Evolutionary conservation across 257 asterid species (phyloP).

Genomic region (Jasminum sambac): DNA sequence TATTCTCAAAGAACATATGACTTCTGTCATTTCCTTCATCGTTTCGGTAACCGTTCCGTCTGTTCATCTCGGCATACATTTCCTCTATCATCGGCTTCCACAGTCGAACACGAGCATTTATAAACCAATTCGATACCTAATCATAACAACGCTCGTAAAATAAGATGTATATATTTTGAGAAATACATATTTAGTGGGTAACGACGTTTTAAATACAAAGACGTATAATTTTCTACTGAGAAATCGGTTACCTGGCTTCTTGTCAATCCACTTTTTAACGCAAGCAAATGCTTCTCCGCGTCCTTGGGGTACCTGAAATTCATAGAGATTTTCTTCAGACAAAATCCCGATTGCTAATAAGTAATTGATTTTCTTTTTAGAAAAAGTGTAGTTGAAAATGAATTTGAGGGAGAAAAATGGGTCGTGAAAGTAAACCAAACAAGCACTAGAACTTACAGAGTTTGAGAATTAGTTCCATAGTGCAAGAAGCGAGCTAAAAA

Average conservation of each 20-base stretch:
- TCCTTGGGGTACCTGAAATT: conserved; percentile 82
- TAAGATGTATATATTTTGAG: not conserved
- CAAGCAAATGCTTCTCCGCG: conserved; percentile 89
- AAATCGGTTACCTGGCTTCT: conserved; percentile 67
- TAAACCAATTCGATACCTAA: conserved; percentile 91
- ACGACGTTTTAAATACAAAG: not conserved
- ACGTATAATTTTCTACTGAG: not conserved
- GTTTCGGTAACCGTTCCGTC: conserved; percentile 40
- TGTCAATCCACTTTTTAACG: conserved; percentile 80
- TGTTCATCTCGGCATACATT: conserved; percentile 83
- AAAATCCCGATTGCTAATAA: not conserved
- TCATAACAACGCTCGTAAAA: not conserved
- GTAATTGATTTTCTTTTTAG: not conserved
- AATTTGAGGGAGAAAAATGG: no score
- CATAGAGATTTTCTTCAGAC: not conserved
- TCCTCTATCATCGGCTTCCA: conserved; percentile 99
- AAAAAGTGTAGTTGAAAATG: no score
- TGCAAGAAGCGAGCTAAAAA: no score
- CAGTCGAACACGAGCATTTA: conserved; percentile 86
- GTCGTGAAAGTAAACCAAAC: no score
- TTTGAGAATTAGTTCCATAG: no score
- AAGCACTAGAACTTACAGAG: no score
- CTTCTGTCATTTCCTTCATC: conserved; percentile 41
- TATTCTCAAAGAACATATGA: conserved; percentile 29
- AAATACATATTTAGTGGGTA: not conserved